These are phyloP conservation scores for Clarkia xantiana DNA, from an alignment of 345 rosid species.

Conservation along the genomic window DNA sequence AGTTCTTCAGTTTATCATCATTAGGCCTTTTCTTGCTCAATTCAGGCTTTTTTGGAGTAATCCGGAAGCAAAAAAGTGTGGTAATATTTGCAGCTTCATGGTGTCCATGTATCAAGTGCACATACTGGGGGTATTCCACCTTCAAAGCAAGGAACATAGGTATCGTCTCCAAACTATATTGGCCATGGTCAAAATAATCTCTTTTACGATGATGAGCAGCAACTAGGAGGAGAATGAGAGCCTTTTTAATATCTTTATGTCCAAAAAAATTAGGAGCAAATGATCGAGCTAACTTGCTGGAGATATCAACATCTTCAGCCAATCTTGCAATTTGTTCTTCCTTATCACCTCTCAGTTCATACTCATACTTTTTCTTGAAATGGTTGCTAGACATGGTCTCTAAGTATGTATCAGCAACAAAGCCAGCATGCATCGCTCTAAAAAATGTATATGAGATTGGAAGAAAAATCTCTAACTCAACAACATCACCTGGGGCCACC, in stretches of 20 bases:
- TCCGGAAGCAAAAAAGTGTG: too few relatives aligned
- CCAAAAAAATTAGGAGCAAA: constrained; percentile 98
- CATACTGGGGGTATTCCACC: too few relatives aligned
- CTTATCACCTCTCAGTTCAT: constrained; percentile 72
- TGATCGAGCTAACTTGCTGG: constrained; percentile 76
- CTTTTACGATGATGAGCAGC: constrained; percentile 94
- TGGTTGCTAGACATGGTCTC: constrained; percentile 85
- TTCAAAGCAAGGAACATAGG: too few relatives aligned
- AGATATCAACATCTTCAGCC: constrained; percentile 96
- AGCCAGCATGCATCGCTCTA: constrained; percentile 93
- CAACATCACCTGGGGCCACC: constrained; percentile 96
- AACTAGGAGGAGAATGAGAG: constrained; percentile 85
- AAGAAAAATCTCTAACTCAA: constrained; percentile 92
- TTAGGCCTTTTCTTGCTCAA: too few relatives aligned
- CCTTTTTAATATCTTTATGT: constrained; percentile 94
- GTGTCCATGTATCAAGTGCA: too few relatives aligned
- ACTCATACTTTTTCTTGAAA: constrained; percentile 93
- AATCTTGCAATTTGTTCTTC: constrained; percentile 74
- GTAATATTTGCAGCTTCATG: too few relatives aligned
- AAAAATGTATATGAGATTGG: constrained; percentile 91
- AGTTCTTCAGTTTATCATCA: too few relatives aligned
- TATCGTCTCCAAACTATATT: too few relatives aligned
- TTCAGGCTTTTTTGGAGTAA: too few relatives aligned
- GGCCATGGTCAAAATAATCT: too few relatives aligned
- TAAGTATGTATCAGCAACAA: constrained; percentile 90